A percentile compares a stretch with the other conserved stretches of the same genome.
Conservation (phyloP, 768 basidiomycete species). For the Boletus barrowsii region DNA sequence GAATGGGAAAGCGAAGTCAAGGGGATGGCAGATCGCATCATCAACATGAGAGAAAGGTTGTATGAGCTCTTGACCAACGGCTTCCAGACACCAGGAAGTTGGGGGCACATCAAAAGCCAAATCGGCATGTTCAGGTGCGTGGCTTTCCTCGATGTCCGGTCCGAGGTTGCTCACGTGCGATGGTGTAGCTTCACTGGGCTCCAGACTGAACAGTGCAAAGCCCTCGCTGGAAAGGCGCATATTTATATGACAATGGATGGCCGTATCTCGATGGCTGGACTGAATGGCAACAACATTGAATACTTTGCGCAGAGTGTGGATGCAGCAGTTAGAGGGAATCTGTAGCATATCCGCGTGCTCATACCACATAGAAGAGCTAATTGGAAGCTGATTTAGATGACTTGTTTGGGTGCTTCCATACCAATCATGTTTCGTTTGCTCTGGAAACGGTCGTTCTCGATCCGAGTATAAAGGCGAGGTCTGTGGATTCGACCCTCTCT, state of each 20-base stretch:
- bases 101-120: slow-evolving; percentile 93
- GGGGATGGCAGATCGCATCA: slow-evolving; percentile 94
- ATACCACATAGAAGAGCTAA: slow-evolving; percentile 25
- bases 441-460: not conserved
- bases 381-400: slow-evolving; percentile 15
- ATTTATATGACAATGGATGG: slow-evolving; percentile 94
- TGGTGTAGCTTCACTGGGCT: slow-evolving; percentile 77
- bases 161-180: slow-evolving; percentile 1
- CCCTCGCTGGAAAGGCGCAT: slow-evolving; percentile 82
- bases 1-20: slow-evolving; percentile 94
- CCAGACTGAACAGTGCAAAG: slow-evolving; percentile 72
- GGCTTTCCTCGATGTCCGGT: not conserved
- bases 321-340: slow-evolving; percentile 72
- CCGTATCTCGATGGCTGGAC: slow-evolving; percentile 90
- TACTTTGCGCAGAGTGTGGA: slow-evolving; percentile 89
- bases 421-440: slow-evolving; percentile 17
- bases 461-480: slow-evolving; percentile 22
- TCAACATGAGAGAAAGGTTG: slow-evolving; percentile 84
- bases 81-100: slow-evolving; percentile 87
- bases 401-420: slow-evolving; percentile 20
- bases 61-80: slow-evolving; percentile 74
- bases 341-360: slow-evolving; percentile 41
- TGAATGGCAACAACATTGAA: slow-evolving; percentile 80
- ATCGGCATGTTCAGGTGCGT: slow-evolving; percentile 96
- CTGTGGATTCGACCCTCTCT: slow-evolving; percentile 5